Conservation (phyloP, 371 early-diverging fungal genomes). For the Globomyces sp. region DNA sequence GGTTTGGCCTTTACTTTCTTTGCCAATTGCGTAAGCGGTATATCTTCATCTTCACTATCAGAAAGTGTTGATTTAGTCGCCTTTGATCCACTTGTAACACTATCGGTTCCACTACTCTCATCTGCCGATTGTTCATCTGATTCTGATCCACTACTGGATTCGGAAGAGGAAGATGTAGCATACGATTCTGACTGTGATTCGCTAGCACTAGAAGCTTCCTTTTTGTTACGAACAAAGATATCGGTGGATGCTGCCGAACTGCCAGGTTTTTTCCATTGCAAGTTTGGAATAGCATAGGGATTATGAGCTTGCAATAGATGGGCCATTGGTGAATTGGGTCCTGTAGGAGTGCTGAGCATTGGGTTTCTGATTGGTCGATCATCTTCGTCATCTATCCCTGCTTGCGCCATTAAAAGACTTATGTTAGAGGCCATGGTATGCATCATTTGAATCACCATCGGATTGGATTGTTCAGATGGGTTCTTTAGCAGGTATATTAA, state of each 20-base stretch:
- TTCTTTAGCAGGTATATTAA: background rate
- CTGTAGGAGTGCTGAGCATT: background rate
- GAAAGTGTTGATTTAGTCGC: background rate
- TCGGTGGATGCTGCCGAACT: background rate
- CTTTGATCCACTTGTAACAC: background rate
- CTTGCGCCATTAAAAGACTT: background rate
- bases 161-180: background rate
- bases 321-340: background rate
- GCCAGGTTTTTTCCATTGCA: constrained; percentile 3
- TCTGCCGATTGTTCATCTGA: background rate
- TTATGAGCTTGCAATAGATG: background rate
- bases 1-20: background rate
- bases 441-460: constrained; percentile 11
- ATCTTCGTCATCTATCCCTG: background rate
- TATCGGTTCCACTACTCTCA: constrained; percentile 8
- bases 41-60: constrained; percentile 7
- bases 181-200: too few relatives aligned
- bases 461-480: background rate
- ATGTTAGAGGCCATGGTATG: background rate
- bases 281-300: background rate
- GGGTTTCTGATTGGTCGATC: background rate
- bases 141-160: background rate
- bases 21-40: background rate
- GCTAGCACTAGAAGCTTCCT: too few relatives aligned
- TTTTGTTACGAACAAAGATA: too few relatives aligned